Evolutionary conservation across 2,329 filamentous ascomycete species (phyloP).

Genomic region (Dactylellina drechsleri): DNA sequence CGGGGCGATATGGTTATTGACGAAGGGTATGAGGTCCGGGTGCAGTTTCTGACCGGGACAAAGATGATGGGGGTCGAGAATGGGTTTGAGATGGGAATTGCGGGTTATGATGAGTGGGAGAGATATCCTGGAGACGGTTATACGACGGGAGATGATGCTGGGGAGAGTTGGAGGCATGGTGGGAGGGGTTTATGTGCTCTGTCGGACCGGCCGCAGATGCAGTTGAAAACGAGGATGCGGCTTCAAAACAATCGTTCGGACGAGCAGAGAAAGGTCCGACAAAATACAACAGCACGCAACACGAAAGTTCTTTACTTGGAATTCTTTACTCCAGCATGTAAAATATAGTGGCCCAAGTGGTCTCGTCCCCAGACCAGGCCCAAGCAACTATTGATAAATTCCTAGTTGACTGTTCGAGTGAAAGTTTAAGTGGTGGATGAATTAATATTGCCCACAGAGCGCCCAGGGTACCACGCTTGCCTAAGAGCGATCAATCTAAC

Average conservation of each 20-base stretch:
- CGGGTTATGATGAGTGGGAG: background rate
- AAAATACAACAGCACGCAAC: conserved; percentile 16
- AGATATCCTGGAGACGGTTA: background rate
- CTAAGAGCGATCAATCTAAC: too few relatives aligned
- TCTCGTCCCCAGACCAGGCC: too few relatives aligned
- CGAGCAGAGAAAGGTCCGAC: too few relatives aligned
- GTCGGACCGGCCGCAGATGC: conserved; percentile 16
- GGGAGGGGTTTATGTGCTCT: background rate
- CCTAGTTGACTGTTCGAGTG: too few relatives aligned
- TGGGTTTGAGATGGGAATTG: background rate
- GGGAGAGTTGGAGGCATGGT: conserved; percentile 20
- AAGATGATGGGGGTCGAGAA: conserved; percentile 17
- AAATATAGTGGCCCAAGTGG: background rate
- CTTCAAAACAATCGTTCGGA: too few relatives aligned
- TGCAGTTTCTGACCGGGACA: conserved; percentile 37
- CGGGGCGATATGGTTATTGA: conserved; percentile 11
- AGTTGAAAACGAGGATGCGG: background rate
- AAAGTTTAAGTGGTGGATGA: too few relatives aligned
- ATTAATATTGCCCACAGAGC: too few relatives aligned
- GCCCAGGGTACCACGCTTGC: too few relatives aligned
- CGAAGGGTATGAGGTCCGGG: conserved; percentile 27
- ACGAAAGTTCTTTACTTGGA: background rate
- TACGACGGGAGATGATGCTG: conserved; percentile 21
- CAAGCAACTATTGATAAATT: too few relatives aligned
- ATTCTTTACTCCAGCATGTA: background rate